Conservation (phyloP, 2,329 filamentous ascomycete species). For the Lasiodiplodia hormozganensis region DNA sequence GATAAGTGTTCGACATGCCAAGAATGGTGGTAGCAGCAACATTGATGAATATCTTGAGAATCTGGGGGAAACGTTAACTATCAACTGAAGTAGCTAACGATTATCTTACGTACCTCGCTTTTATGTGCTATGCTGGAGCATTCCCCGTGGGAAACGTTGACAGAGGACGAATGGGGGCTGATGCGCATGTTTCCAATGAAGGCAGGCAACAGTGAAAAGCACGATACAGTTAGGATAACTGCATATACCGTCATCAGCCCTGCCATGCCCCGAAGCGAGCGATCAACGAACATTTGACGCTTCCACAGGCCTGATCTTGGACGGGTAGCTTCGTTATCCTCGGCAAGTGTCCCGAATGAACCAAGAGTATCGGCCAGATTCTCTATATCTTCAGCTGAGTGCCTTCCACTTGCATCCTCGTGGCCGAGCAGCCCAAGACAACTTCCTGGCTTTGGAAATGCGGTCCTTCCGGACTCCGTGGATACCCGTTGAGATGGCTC, state of each 20-base stretch:
- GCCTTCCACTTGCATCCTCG: background rate
- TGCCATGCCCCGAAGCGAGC: slow-evolving; percentile 38
- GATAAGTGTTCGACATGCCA: slow-evolving; percentile 43
- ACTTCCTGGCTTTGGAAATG: background rate
- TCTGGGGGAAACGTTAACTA: background rate
- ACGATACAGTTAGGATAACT: slow-evolving; percentile 30
- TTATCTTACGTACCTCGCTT: background rate
- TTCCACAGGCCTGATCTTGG: slow-evolving; percentile 36
- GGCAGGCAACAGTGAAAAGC: background rate
- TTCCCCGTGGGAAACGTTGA: background rate
- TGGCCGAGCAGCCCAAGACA: background rate
- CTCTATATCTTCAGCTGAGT: background rate
- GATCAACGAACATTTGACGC: slow-evolving; percentile 40
- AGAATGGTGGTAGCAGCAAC: slow-evolving; percentile 40
- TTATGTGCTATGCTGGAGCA: background rate
- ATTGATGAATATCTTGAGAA: slow-evolving; percentile 36
- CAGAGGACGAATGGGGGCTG: background rate
- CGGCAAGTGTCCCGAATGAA: background rate
- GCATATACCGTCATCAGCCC: slow-evolving; percentile 33
- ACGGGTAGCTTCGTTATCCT: background rate
- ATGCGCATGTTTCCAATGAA: background rate
- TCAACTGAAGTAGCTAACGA: too few relatives aligned
- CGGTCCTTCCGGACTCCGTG: background rate
- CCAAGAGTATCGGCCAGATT: background rate
- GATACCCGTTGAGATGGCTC: background rate